phyloP scores from a whole-genome alignment of 495 filamentous ascomycete genomes.

The Pseudoneurospora amorphoporcata region DNA sequence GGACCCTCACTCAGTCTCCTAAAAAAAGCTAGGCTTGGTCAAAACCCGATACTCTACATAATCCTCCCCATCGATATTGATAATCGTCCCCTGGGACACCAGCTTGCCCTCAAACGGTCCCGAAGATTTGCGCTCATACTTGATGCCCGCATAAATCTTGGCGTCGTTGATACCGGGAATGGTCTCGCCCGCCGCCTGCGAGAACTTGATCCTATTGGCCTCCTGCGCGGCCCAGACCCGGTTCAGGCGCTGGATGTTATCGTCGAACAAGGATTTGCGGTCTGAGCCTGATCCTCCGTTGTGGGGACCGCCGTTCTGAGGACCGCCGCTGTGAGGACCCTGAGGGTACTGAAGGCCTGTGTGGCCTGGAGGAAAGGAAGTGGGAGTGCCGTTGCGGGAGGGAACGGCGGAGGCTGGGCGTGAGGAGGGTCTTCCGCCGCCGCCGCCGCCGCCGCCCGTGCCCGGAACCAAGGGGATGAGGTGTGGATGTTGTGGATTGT shows the following conservation, averaged over 20 bases:
- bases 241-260: constrained; percentile 34
- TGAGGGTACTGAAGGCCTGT: not conserved
- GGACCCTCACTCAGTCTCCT: not conserved
- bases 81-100: constrained; percentile 39
- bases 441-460: too few relatives aligned
- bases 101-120: constrained; percentile 44
- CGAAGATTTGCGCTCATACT: constrained; percentile 42
- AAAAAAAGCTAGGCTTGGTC: constrained; percentile 42
- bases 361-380: not conserved
- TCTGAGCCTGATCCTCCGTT: constrained; percentile 7
- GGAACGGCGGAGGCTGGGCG: not conserved
- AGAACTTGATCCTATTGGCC: constrained; percentile 21
- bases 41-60: constrained; percentile 48
- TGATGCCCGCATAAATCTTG: constrained; percentile 41
- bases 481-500: not conserved
- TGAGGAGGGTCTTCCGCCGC: not conserved
- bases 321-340: not conserved
- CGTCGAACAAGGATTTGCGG: constrained; percentile 24
- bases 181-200: constrained; percentile 31
- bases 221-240: constrained; percentile 39
- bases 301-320: not conserved
- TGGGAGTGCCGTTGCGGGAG: not conserved
- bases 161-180: constrained; percentile 32
- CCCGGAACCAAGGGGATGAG: not conserved
- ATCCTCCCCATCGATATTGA: constrained; percentile 48